Evolutionary conservation across 768 basidiomycete genomes (phyloP), one percentile per base, ranked within the genome.

Genomic region (Hypholoma fasciculare): DNA sequence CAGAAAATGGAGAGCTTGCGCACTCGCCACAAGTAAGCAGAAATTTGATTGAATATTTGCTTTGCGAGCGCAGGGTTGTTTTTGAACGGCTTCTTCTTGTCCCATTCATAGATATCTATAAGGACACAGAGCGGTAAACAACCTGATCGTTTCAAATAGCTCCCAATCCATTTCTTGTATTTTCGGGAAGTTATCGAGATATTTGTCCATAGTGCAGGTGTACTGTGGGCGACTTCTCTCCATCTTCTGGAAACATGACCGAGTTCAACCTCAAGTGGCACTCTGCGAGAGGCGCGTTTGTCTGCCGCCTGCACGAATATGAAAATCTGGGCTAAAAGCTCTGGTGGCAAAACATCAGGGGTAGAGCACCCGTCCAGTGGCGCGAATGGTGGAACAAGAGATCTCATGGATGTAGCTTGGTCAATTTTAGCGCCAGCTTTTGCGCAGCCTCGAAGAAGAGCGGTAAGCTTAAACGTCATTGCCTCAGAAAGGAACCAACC

Each of bases 241-340:
- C 79, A 82, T 49, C 65, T 67, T 16, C 56, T 56, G n/a, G 73
- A 80, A 40, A 82, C 77, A 56, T 80, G 78, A 39, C 75, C 75
- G 14, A 78, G 57, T 12, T 65, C 19, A n/a, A 82, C 73, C 60
- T 76, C 75, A 23, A 68, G 69, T 38, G 73, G 72, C 26, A 73
- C 54, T 50, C 49, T 58, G 40, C 66, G 64, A 40, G 61, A 59
- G 14, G 63, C 55, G 19, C 66, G 69, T 13, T 55, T 63, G 14
- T 52, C 59, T 17, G 26, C 23, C 14, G 71, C 65, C 44, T 61
- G 62, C 7, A 69, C 59, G 23, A 65, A 63, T 2, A 52, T 23
- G 52, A 76, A 69, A 11, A 76, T 71, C 11, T 59, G 58, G 19
- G 68, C 26, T 14, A 57, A 39, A 12, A 57, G 17, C 56, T 57